Conservation (phyloP, 257 asterid genomes). For the Capsicum chinense region DNA sequence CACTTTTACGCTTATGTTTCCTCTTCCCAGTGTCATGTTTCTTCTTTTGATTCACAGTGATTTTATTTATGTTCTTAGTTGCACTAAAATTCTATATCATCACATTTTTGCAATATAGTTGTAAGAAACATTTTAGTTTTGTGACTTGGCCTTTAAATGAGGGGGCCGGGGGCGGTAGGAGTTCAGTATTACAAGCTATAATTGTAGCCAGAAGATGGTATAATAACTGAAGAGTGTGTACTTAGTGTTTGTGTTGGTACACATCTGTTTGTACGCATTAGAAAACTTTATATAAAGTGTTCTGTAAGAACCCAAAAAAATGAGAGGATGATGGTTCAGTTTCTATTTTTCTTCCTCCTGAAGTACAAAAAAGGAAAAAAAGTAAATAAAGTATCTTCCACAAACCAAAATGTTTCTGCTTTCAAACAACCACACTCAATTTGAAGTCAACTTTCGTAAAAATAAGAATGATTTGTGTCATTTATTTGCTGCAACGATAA, state of each 20-base stretch:
- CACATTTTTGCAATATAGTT: not conserved
- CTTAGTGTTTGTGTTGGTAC: not conserved
- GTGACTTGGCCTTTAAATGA: not conserved
- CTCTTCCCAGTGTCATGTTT: not conserved
- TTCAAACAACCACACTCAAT: not conserved
- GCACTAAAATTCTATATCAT: not conserved
- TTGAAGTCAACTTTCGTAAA: not conserved
- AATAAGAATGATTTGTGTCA: not conserved
- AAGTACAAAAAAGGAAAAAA: not conserved
- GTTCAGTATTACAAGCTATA: not conserved
- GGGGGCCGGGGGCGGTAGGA: not conserved
- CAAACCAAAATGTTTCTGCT: conserved; percentile 16
- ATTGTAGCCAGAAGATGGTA: conserved; percentile 16
- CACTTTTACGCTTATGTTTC: conserved; percentile 7
- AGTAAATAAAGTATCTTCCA: conserved; percentile 1
- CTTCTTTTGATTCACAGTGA: not conserved
- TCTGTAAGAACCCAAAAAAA: not conserved
- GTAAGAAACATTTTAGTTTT: not conserved
- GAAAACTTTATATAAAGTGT: not conserved
- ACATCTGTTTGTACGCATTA: not conserved
- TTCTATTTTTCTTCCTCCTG: not conserved
- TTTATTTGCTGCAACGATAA: not conserved
- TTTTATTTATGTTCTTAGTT: not conserved
- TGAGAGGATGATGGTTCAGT: not conserved
- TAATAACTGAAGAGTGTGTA: not conserved